Percentiles rank a stretch among this genome's conserved stretches.
Evolutionary conservation across 768 basidiomycete genomes (phyloP).

Genomic region (Mycena pura): DNA sequence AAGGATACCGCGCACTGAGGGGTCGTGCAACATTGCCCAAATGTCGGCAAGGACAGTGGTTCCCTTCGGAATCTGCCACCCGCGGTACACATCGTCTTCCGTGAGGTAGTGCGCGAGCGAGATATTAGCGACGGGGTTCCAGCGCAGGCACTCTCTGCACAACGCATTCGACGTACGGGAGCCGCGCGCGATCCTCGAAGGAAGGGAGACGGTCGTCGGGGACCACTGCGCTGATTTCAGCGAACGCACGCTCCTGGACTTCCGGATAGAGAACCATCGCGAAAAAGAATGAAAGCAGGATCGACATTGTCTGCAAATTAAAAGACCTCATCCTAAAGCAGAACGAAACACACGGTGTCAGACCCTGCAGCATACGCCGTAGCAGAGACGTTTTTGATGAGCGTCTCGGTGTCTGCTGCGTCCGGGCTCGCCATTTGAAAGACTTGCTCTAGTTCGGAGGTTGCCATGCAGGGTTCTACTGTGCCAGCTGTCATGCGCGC

Average conservation of each 20-base stretch:
- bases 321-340: not conserved
- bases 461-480: constrained; percentile 22
- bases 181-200: constrained; percentile 27
- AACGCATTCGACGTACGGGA: constrained; percentile 50
- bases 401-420: constrained; percentile 1
- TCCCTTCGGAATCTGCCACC: constrained; percentile 49
- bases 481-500: constrained; percentile 26
- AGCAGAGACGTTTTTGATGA: constrained; percentile 33
- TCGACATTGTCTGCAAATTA: constrained; percentile 36
- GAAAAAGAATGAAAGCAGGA: constrained; percentile 41
- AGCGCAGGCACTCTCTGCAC: constrained; percentile 46
- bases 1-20: constrained; percentile 22
- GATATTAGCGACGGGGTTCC: constrained; percentile 11
- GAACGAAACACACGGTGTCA: constrained; percentile 41
- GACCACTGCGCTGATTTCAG: constrained; percentile 37
- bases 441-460: constrained; percentile 18
- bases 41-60: not conserved
- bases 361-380: constrained; percentile 45
- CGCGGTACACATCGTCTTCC: constrained; percentile 50
- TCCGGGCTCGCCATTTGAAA: constrained; percentile 14
- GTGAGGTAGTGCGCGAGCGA: constrained; percentile 25
- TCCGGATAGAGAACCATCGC: constrained; percentile 45
- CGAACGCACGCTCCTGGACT: constrained; percentile 37
- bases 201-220: constrained; percentile 24
- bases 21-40: constrained; percentile 60